Evolutionary conservation across 2,329 filamentous ascomycete genomes (phyloP).

Genomic region (Penicillium fuscoglaucum): DNA sequence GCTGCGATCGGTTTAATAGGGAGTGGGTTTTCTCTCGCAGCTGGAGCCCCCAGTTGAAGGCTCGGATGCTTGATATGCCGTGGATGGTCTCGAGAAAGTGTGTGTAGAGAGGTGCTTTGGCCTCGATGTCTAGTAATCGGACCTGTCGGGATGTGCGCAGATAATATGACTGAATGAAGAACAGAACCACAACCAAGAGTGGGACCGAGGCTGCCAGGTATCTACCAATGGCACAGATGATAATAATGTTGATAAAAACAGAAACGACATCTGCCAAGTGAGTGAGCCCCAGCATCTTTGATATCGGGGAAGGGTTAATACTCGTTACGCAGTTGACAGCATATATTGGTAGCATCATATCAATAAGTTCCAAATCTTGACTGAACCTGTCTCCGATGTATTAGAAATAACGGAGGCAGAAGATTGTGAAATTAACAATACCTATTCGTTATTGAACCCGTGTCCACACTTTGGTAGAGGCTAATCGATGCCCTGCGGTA

Average conservation of each 20-base stretch:
- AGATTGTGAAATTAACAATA: neutral
- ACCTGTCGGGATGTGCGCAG: conserved; percentile 2
- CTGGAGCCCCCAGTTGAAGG: neutral
- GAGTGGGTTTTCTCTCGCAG: neutral
- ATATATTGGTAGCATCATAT: conserved; percentile 6
- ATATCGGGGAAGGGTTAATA: neutral
- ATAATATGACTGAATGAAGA: conserved; percentile 2
- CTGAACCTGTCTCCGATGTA: neutral
- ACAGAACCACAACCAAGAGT: neutral
- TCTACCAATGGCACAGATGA: neutral
- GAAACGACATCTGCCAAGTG: neutral
- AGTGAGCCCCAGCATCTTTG: neutral
- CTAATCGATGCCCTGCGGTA: neutral
- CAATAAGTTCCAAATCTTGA: conserved; percentile 6
- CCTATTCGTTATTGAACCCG: neutral
- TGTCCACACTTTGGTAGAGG: neutral
- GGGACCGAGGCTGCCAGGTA: neutral
- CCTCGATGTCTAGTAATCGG: conserved; percentile 3
- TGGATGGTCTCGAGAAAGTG: neutral
- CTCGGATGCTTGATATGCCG: neutral
- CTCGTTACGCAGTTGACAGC: neutral
- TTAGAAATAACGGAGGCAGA: neutral
- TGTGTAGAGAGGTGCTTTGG: conserved; percentile 1
- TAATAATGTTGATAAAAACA: neutral
- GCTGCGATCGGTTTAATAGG: neutral